Evolutionary conservation across 805 yeast species (phyloP).

Genomic region (Candida piceae): DNA sequence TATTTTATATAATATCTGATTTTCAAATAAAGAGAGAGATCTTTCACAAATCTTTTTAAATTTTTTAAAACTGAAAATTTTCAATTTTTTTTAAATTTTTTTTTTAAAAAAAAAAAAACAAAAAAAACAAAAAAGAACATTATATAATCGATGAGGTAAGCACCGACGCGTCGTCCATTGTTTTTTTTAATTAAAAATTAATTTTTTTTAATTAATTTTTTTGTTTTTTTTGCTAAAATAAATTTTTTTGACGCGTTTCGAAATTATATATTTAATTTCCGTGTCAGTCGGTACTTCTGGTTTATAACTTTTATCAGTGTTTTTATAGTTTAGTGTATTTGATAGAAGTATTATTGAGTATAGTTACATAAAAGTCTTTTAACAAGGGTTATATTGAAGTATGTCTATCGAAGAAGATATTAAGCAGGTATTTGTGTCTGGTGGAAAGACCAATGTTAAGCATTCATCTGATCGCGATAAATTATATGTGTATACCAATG

Average conservation of each 20-base stretch:
- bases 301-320: no score
- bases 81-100: neutral
- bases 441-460: conserved; percentile 21
- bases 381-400: no score
- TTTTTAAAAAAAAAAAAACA: conserved; percentile 1
- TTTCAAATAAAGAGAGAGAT: no score
- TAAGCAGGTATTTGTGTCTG: conserved; percentile 28
- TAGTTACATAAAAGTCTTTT: no score
- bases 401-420: conserved; percentile 24
- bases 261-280: no score
- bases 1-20: no score
- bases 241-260: neutral
- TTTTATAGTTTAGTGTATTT: no score
- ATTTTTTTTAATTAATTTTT: neutral
- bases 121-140: neutral
- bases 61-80: conserved; percentile 2
- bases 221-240: no score
- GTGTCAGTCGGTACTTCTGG: no score
- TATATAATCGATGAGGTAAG: neutral
- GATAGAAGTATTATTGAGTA: no score
- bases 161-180: neutral
- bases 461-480: conserved; percentile 24
- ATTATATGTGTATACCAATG: conserved; percentile 49
- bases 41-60: no score
- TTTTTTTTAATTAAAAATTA: neutral